These are phyloP conservation scores for Colletotrichum eremochloae DNA, from an alignment of 2,329 filamentous ascomycete genomes.

Conservation along the genomic window DNA sequence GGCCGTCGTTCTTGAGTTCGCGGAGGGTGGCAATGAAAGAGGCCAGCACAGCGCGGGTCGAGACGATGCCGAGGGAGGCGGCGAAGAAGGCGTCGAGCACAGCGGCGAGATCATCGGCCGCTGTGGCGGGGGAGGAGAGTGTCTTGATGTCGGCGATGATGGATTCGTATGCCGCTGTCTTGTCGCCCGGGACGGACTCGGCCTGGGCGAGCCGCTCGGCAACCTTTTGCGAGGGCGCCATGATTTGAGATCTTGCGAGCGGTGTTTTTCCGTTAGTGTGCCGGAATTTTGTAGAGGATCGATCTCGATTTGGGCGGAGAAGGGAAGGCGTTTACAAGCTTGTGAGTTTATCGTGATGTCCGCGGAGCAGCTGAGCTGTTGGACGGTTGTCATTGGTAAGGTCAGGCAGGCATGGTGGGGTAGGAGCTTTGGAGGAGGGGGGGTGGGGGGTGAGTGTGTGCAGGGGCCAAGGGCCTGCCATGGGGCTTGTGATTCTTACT, in stretches of 20 bases:
- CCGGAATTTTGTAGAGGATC: not conserved
- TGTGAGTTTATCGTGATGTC: slow-evolving; percentile 11
- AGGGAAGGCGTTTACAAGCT: not conserved
- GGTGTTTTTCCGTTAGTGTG: not conserved
- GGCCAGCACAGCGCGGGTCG: slow-evolving; percentile 77
- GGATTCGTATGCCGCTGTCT: slow-evolving; percentile 60
- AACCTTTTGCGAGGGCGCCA: slow-evolving; percentile 58
- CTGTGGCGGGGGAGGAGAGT: slow-evolving; percentile 55
- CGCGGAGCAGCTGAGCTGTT: slow-evolving; percentile 29
- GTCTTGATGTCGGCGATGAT: slow-evolving; percentile 60
- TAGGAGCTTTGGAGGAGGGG: slow-evolving; percentile 19
- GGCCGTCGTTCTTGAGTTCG: slow-evolving; percentile 70
- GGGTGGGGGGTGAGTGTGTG: slow-evolving; percentile 14
- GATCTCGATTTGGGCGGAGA: not conserved
- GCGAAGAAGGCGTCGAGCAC: slow-evolving; percentile 77
- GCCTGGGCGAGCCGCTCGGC: slow-evolving; percentile 59
- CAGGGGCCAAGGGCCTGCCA: slow-evolving; percentile 18
- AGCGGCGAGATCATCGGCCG: slow-evolving; percentile 71
- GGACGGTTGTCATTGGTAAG: slow-evolving; percentile 33
- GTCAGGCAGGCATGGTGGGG: slow-evolving; percentile 45
- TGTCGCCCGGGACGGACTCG: slow-evolving; percentile 55
- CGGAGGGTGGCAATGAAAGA: slow-evolving; percentile 75
- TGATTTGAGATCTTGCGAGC: slow-evolving; percentile 41
- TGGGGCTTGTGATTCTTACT: not conserved
- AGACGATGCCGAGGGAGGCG: slow-evolving; percentile 81